Evolutionary conservation across 208 protist genomes (phyloP).

Genomic region (Vickermania spadyakhi): DNA sequence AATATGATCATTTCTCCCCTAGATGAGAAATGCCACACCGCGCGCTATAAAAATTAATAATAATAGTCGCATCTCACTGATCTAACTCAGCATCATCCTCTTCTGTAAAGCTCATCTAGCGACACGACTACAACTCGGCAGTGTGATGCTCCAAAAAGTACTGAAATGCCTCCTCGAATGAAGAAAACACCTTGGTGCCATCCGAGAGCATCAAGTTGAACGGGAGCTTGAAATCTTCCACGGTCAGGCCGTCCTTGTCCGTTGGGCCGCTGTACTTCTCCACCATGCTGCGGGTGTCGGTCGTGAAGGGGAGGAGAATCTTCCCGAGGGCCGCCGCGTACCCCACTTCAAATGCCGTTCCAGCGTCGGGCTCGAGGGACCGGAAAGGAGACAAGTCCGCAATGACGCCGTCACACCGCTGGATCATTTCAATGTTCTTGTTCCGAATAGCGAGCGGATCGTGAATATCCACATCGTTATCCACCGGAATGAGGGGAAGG

Average conservation of each 20-base stretch:
- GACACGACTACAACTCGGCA: too few relatives aligned
- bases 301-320: slow-evolving; percentile 44
- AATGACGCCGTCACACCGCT: slow-evolving; percentile 63
- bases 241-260: slow-evolving; percentile 27
- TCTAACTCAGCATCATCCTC: too few relatives aligned
- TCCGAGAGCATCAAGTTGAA: slow-evolving; percentile 81
- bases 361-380: slow-evolving; percentile 62
- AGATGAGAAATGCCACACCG: too few relatives aligned
- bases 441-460: slow-evolving; percentile 42
- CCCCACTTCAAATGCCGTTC: slow-evolving; percentile 79
- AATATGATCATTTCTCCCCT: too few relatives aligned
- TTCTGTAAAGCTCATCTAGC: too few relatives aligned
- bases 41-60: too few relatives aligned
- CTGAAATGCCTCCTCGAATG: slow-evolving; percentile 59
- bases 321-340: slow-evolving; percentile 68
- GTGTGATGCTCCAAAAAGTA: slow-evolving; percentile 11
- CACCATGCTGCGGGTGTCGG: slow-evolving; percentile 35
- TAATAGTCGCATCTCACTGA: too few relatives aligned
- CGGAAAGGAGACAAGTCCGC: slow-evolving; percentile 77
- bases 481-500: slow-evolving; percentile 44
- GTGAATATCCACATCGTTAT: slow-evolving; percentile 21
- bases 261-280: slow-evolving; percentile 47
- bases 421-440: slow-evolving; percentile 75
- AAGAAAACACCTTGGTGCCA: slow-evolving; percentile 35
- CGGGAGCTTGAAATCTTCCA: slow-evolving; percentile 66